Evolutionary conservation across 2,329 filamentous ascomycete genomes (phyloP), one percentile per base, ranked within the genome.

Genomic region (Pyricularia grisea): DNA sequence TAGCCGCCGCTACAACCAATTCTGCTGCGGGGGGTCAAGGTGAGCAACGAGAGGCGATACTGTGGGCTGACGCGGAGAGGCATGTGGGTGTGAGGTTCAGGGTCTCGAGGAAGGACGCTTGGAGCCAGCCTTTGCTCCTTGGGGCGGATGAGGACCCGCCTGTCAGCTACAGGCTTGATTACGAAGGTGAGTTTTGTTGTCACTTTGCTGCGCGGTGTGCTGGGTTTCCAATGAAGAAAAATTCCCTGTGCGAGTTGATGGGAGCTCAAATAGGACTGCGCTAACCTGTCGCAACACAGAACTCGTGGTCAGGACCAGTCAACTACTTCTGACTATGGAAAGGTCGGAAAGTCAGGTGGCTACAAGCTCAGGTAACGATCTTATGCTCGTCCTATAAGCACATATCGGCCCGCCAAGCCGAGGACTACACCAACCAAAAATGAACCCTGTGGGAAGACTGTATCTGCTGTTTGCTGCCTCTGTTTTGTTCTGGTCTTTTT

Each of bases 41-140:
- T n/a, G 63, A 42, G 71, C 71, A 66, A 72, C 69, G 36, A 60
- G 70, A 65, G 70, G 71, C 75, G 69, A 84, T 93, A 36, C 77
- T 94, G 0, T 95, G 92, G 92, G 84, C 90, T 4, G 90, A 89
- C 73, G 78, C 81, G 3, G 77, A 80, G 1, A 85, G 85, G 73
- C 85, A 87, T 69, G 87, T 92, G 25, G 92, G 92, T 0, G 78
- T 95, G 69, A 86, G 85, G 64, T 87, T 95, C 72, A 83, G 84
- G 11, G 89, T 94, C 23, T 79, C 78, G 27, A 83, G 88, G 75
- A 82, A 81, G 68, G 81, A 80, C 61, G 74, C 75, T 70, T 42
- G 72, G 77, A 74, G 82, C 50, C 79, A 80, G 70, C 86, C 88
- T 1, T 76, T 91, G 17, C 79, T 92, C 14, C 78, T 87, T 20